Base-by-base conservation (phyloP, 75 land plant species). In the Pseudotsuga menziesii region DNA sequence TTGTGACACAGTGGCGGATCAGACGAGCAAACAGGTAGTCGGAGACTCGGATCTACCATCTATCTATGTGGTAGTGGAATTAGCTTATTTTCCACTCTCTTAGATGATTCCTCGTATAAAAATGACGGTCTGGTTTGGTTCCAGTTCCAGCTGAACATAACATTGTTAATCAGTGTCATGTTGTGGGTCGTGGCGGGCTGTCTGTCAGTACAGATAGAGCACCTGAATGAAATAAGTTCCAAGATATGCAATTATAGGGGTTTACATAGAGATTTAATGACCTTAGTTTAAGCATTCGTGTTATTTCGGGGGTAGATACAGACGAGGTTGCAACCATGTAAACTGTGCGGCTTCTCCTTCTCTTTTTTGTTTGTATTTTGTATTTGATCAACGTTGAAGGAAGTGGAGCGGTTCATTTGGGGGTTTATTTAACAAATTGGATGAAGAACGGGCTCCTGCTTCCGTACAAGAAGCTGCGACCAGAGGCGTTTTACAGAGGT, bases 1-100 rank as follows among this genome's bases (percentile, higher is more conserved):
- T 78, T 60, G 88, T 97, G 72, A 97, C 99, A 73, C 98, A 97
- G 91, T n/a, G n/a, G n/a, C n/a, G n/a, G n/a, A n/a, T n/a, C n/a
- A n/a, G n/a, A n/a, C n/a, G n/a, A n/a, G n/a, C n/a, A n/a, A n/a
- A 48, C 12, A 48, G 54, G 54, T 12, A 9, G 54, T 44, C 48
- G n/a, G n/a, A n/a, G n/a, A n/a, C n/a, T n/a, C n/a, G 48, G 6
- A 6, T 44, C 48, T 44, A 44, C 0, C 7, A 44, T 44, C 8
- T 44, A 44, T n/a, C n/a, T n/a, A n/a, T n/a, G n/a, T n/a, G n/a
- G n/a, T n/a, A n/a, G n/a, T n/a, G n/a, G n/a, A n/a, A n/a, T 44
- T 44, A 44, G 48, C 32, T 0, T 29, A 29, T 6, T 0, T 4
- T 8, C 48, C 48, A 44, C 48, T 44, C 48, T 44, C 8, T 44